Evolutionary conservation across 2,329 filamentous ascomycete species (phyloP).

Genomic region (Arthroderma sp.): DNA sequence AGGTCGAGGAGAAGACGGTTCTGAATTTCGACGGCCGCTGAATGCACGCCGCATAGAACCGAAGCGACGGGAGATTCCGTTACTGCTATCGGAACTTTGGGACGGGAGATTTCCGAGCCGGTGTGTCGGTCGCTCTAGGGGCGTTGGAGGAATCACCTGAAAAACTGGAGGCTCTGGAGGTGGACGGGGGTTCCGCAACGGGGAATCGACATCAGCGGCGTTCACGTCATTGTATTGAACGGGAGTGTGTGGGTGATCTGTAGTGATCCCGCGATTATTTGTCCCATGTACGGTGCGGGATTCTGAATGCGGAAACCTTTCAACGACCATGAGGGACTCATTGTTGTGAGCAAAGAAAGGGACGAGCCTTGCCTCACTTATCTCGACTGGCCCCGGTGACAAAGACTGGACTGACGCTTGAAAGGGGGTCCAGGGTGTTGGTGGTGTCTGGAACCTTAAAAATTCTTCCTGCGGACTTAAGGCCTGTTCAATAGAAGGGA

Average conservation of each 20-base stretch:
- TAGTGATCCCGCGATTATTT: too few relatives aligned
- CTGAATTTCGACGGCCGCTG: conserved; percentile 24
- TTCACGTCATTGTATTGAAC: too few relatives aligned
- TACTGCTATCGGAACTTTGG: conserved; percentile 12
- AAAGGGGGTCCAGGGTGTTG: conserved; percentile 14
- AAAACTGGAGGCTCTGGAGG: conserved; percentile 45
- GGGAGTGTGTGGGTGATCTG: too few relatives aligned
- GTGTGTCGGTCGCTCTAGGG: conserved; percentile 30
- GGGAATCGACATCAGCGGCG: conserved; percentile 36
- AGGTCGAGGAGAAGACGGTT: conserved; percentile 5
- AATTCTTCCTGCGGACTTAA: neutral
- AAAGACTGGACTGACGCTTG: conserved; percentile 34
- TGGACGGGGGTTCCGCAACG: conserved; percentile 45
- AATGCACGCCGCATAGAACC: conserved; percentile 27
- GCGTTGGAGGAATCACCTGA: conserved; percentile 43
- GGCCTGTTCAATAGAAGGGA: too few relatives aligned
- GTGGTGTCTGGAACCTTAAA: conserved; percentile 2
- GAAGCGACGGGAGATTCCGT: conserved; percentile 19
- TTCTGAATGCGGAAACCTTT: conserved; percentile 31
- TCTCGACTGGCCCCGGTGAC: conserved; percentile 41
- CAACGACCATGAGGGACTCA: conserved; percentile 50
- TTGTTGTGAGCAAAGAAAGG: conserved; percentile 52
- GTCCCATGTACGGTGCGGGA: conserved; percentile 19
- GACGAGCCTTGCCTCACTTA: conserved; percentile 49
- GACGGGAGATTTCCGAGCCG: conserved; percentile 19